phyloP scores from a whole-genome alignment of 2,329 filamentous ascomycete species.

The Alternaria tenuissima region DNA sequence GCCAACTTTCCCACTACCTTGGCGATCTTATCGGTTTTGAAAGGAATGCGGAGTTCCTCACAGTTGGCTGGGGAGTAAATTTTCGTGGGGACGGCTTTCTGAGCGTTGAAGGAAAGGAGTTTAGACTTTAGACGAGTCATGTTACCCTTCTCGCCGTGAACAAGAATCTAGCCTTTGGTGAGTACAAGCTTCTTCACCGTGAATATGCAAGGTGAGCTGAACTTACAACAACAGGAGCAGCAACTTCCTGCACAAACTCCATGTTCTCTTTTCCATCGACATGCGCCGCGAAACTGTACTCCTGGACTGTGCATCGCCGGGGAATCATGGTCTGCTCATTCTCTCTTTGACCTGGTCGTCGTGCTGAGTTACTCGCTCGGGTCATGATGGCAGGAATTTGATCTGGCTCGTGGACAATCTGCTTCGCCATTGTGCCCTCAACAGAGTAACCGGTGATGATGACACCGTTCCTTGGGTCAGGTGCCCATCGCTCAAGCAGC shows the following conservation, averaged over 20 bases:
- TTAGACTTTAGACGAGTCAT: slow-evolving; percentile 98
- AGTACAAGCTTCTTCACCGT: slow-evolving; percentile 12
- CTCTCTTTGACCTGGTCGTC: slow-evolving; percentile 69
- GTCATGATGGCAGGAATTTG: slow-evolving; percentile 95
- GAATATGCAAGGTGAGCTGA: neutral
- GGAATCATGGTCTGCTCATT: slow-evolving; percentile 92
- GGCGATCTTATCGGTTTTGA: slow-evolving; percentile 92
- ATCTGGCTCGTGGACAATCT: slow-evolving; percentile 93
- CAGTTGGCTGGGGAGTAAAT: slow-evolving; percentile 95
- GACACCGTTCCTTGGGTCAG: slow-evolving; percentile 95
- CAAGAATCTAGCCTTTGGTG: slow-evolving; percentile 73
- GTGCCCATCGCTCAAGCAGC: slow-evolving; percentile 93
- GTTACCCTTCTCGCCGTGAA: slow-evolving; percentile 96
- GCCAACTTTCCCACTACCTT: slow-evolving; percentile 96
- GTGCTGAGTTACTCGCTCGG: slow-evolving; percentile 58
- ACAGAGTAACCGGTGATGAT: slow-evolving; percentile 99
- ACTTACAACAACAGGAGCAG: slow-evolving; percentile 89
- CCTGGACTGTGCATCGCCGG: slow-evolving; percentile 88
- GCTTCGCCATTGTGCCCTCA: slow-evolving; percentile 97
- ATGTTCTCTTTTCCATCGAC: slow-evolving; percentile 96
- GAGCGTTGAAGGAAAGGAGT: slow-evolving; percentile 87
- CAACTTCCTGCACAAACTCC: slow-evolving; percentile 95
- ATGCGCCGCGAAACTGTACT: slow-evolving; percentile 95
- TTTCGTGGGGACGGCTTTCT: slow-evolving; percentile 82
- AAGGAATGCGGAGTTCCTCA: slow-evolving; percentile 92